These are phyloP conservation scores for Neonectria hederae DNA, from an alignment of 2,329 filamentous ascomycete genomes.

Conservation along the genomic window DNA sequence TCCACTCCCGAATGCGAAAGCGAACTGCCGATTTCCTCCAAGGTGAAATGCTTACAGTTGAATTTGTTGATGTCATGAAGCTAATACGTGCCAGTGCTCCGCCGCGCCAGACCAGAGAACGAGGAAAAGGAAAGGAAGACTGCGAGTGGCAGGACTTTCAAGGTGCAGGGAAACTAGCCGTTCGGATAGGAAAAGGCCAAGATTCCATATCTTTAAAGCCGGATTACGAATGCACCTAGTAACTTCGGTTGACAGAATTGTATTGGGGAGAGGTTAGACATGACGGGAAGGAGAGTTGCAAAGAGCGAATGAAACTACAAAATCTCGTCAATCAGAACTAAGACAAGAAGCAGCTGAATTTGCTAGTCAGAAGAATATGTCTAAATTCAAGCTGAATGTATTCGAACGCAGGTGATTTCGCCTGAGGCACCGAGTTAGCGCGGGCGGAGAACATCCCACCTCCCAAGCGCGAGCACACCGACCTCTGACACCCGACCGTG, in stretches of 20 bases:
- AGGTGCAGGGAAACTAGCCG: constrained; percentile 54
- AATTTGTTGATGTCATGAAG: not conserved
- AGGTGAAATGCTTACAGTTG: constrained; percentile 67
- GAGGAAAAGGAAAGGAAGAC: constrained; percentile 99
- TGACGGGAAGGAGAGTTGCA: constrained; percentile 22
- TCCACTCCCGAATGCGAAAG: constrained; percentile 97
- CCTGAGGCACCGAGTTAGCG: constrained; percentile 41
- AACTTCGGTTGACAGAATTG: constrained; percentile 1
- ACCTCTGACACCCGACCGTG: constrained; percentile 12
- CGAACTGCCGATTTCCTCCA: constrained; percentile 98
- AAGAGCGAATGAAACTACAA: constrained; percentile 40
- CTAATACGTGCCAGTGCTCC: constrained; percentile 74
- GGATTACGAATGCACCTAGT: constrained; percentile 7
- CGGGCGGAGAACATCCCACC: constrained; percentile 29
- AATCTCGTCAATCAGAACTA: constrained; percentile 25
- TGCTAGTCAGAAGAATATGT: not conserved
- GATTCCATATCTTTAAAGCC: constrained; percentile 21
- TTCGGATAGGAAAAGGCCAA: constrained; percentile 22
- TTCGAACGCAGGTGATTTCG: constrained; percentile 13
- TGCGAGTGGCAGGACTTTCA: constrained; percentile 94
- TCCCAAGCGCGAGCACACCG: constrained; percentile 17
- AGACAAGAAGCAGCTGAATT: not conserved
- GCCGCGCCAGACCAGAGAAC: constrained; percentile 91
- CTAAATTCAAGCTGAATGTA: not conserved
- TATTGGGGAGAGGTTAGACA: constrained; percentile 11